These are phyloP conservation scores for Claviceps citrina DNA, from an alignment of 2,329 filamentous ascomycete genomes.

Conservation along the genomic window DNA sequence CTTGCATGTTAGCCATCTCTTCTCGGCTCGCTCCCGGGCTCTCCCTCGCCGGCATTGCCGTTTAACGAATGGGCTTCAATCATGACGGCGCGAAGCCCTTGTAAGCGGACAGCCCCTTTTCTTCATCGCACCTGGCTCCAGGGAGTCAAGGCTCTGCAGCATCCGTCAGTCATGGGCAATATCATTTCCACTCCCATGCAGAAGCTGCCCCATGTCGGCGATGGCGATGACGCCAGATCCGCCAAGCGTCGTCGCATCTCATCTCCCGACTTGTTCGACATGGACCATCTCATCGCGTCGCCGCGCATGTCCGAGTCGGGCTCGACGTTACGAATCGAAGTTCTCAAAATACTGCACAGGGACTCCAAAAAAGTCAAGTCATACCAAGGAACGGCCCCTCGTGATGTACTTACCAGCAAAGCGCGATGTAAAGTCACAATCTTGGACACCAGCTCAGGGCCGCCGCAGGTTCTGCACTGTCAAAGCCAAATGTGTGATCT, in stretches of 20 bases:
- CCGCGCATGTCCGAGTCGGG: conserved; percentile 17
- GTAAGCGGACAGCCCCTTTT: conserved; percentile 35
- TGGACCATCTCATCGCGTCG: conserved; percentile 20
- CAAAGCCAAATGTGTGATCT: conserved; percentile 40
- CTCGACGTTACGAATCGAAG: conserved; percentile 34
- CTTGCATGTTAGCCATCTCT: not conserved
- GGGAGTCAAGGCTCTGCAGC: conserved; percentile 28
- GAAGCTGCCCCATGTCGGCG: conserved; percentile 18
- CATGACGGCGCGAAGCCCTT: conserved; percentile 34
- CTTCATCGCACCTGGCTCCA: conserved; percentile 39
- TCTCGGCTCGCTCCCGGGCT: not conserved
- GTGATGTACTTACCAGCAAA: conserved; percentile 17
- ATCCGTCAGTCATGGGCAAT: conserved; percentile 26
- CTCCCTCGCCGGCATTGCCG: conserved; percentile 4
- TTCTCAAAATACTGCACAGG: conserved; percentile 37
- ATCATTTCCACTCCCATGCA: conserved; percentile 24
- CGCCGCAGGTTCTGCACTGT: conserved; percentile 32
- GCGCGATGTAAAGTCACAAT: conserved; percentile 24
- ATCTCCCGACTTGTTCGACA: conserved; percentile 20
- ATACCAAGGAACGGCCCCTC: conserved; percentile 16
- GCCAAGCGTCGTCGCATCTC: conserved; percentile 36
- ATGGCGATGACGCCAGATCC: conserved; percentile 24
- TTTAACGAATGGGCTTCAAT: conserved; percentile 22
- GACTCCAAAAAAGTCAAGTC: conserved; percentile 24
- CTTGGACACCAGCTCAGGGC: conserved; percentile 19